phyloP scores from a whole-genome alignment of 192 early-diverging fungal genomes.

The Backusella sp. region DNA sequence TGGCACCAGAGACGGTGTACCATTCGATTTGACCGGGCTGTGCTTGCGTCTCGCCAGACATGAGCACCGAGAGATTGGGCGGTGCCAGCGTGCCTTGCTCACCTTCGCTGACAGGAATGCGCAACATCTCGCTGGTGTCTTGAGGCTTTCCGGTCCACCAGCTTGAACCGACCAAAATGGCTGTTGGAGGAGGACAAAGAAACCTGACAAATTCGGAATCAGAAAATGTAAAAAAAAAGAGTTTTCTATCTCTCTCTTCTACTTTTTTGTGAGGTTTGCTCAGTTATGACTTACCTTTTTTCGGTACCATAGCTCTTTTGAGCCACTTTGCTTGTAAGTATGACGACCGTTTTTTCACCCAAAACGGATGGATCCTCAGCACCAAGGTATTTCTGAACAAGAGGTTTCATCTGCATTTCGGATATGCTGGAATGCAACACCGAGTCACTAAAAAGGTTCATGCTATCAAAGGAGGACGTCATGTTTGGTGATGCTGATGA shows the following conservation, averaged over 20 bases:
- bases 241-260: background rate
- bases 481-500: slow-evolving; percentile 11
- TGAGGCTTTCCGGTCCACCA: slow-evolving; percentile 56
- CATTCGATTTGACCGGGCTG: slow-evolving; percentile 57
- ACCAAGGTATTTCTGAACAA: slow-evolving; percentile 46
- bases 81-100: slow-evolving; percentile 28
- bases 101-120: background rate
- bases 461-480: background rate
- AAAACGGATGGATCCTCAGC: slow-evolving; percentile 40
- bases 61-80: slow-evolving; percentile 57
- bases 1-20: slow-evolving; percentile 42
- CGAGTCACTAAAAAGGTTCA: slow-evolving; percentile 1
- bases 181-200: slow-evolving; percentile 81
- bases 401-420: slow-evolving; percentile 32
- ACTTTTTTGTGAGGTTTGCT: background rate
- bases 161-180: slow-evolving; percentile 69
- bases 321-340: slow-evolving; percentile 83
- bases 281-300: slow-evolving; percentile 63
- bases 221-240: slow-evolving; percentile 18
- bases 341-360: slow-evolving; percentile 67
- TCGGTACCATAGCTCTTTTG: slow-evolving; percentile 95
- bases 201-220: slow-evolving; percentile 42
- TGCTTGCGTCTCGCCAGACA: slow-evolving; percentile 49
- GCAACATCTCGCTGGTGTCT: background rate
- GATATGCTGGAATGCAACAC: background rate